Percentiles rank a stretch among this genome's conserved stretches.
These are phyloP conservation scores for Acanthamoeba triangularis DNA, from an alignment of 208 protist species.

Conservation along the genomic window DNA sequence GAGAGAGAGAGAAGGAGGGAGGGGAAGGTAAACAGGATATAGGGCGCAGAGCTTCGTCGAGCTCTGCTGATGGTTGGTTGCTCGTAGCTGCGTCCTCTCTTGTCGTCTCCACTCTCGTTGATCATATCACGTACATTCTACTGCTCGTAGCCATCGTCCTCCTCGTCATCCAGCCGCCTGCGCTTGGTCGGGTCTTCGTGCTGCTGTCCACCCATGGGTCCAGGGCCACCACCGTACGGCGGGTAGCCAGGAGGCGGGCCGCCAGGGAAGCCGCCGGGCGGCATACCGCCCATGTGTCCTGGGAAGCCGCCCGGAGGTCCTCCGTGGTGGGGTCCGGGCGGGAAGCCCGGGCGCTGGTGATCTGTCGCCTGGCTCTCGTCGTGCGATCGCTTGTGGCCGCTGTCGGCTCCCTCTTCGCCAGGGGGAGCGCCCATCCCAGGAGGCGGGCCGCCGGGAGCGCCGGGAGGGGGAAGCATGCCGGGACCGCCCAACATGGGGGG, in stretches of 20 bases:
- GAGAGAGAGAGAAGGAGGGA: background rate
- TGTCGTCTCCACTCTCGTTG: background rate
- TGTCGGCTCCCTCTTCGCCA: background rate
- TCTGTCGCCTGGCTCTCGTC: constrained; percentile 10
- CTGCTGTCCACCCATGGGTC: background rate
- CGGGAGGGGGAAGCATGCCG: background rate
- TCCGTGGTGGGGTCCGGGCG: background rate
- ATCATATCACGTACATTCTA: background rate
- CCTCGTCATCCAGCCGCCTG: background rate
- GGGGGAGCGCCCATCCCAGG: background rate
- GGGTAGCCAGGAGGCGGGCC: background rate
- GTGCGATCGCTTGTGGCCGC: constrained; percentile 27
- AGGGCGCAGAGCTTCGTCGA: background rate
- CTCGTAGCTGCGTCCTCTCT: background rate
- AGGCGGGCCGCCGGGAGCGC: background rate
- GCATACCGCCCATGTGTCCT: background rate
- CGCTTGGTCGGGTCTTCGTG: constrained; percentile 6
- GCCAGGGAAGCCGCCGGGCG: background rate
- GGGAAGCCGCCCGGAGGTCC: background rate
- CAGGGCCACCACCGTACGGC: background rate
- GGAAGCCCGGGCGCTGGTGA: background rate
- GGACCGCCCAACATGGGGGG: constrained; percentile 17
- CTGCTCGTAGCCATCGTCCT: background rate
- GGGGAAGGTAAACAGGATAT: background rate
- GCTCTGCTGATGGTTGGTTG: background rate